A percentile compares a stretch with the other conserved stretches of the same genome.
These are phyloP conservation scores for Niebla homalea DNA, from an alignment of 495 filamentous ascomycete genomes.

Conservation along the genomic window DNA sequence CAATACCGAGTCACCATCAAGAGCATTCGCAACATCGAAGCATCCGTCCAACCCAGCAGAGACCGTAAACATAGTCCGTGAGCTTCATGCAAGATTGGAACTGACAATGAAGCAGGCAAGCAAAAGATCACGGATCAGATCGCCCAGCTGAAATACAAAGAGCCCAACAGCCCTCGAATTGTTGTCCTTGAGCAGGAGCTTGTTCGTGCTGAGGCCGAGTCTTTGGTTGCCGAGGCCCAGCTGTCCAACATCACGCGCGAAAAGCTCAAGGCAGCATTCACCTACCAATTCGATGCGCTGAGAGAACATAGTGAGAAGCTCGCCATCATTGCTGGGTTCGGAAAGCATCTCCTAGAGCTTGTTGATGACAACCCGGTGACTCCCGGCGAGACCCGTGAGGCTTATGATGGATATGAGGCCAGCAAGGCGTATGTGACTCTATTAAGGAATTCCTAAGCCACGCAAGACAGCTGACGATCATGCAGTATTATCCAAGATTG, in stretches of 20 bases:
- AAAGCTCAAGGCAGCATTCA: constrained; percentile 96
- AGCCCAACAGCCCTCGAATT: constrained; percentile 93
- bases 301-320: constrained; percentile 97
- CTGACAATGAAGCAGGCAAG: constrained; percentile 44
- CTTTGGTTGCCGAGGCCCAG: constrained; percentile 92
- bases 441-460: not conserved
- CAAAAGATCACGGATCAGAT: constrained; percentile 99
- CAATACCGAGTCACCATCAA: constrained; percentile 99
- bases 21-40: constrained; percentile 97
- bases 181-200: constrained; percentile 97
- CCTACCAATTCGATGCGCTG: constrained; percentile 96
- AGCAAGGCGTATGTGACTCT: constrained; percentile 57
- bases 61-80: constrained; percentile 53
- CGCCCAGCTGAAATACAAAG: constrained; percentile 98
- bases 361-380: constrained; percentile 95
- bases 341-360: constrained; percentile 90
- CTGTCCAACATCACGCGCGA: constrained; percentile 98
- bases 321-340: constrained; percentile 92
- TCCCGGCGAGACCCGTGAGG: constrained; percentile 87
- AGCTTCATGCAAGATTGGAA: not conserved
- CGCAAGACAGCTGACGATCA: too few species aligned
- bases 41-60: constrained; percentile 92
- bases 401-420: constrained; percentile 96
- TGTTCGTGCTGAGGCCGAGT: constrained; percentile 95
- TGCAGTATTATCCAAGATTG: constrained; percentile 92